These are phyloP conservation scores for Hypoxylon sp. DNA, from an alignment of 2,329 filamentous ascomycete genomes.

Conservation along the genomic window DNA sequence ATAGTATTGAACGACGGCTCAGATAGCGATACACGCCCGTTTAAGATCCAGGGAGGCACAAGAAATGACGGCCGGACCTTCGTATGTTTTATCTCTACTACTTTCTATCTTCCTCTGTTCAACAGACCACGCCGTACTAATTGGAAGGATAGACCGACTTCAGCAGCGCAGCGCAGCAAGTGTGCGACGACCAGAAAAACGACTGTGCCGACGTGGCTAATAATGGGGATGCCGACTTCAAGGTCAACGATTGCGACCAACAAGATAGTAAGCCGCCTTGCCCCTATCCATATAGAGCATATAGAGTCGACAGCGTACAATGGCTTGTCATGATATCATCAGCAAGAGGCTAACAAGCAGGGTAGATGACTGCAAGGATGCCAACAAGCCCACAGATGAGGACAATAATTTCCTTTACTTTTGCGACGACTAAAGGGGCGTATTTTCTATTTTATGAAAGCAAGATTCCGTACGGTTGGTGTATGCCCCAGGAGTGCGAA, in stretches of 20 bases:
- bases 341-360: neutral
- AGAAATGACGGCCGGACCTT: conserved; percentile 60
- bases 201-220: conserved; percentile 57
- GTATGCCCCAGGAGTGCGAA: neutral
- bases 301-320: neutral
- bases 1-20: conserved; percentile 25
- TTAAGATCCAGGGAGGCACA: conserved; percentile 53
- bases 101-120: neutral
- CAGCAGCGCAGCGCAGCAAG: conserved; percentile 58
- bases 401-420: conserved; percentile 64
- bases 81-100: conserved; percentile 52
- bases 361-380: conserved; percentile 59
- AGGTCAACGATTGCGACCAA: conserved; percentile 62
- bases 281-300: neutral
- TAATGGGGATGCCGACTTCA: conserved; percentile 47
- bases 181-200: conserved; percentile 67
- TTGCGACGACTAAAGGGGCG: conserved; percentile 55
- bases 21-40: conserved; percentile 55
- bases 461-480: neutral
- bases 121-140: neutral
- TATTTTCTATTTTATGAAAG: too few species aligned
- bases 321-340: neutral
- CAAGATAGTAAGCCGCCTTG: conserved; percentile 60
- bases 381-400: conserved; percentile 57
- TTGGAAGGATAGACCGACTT: conserved; percentile 58